Conservation (phyloP, 306 rosid species). For the Cyamopsis tetragonoloba region DNA sequence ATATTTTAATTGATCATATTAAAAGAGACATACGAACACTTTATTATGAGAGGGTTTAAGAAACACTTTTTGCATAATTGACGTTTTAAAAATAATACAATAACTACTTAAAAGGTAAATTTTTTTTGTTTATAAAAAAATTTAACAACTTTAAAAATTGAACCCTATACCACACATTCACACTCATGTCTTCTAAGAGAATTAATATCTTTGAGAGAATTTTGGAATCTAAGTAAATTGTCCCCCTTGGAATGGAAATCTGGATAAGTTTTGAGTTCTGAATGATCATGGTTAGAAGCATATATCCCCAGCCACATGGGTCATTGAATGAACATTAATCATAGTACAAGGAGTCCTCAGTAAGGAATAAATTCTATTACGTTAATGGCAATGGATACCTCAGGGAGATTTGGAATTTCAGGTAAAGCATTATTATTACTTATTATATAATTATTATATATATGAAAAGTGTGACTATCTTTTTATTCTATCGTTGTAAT, state of each 20-base stretch:
- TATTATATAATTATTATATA: too few relatives aligned
- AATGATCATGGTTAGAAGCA: constrained; percentile 16
- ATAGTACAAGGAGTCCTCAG: not conserved
- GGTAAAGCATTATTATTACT: not conserved
- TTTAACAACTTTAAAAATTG: too few relatives aligned
- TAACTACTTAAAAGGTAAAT: too few relatives aligned
- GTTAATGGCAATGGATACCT: not conserved
- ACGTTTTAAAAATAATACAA: too few relatives aligned
- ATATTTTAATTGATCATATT: too few relatives aligned
- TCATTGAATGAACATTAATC: constrained; percentile 10
- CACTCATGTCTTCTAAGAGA: too few relatives aligned
- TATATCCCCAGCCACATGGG: constrained; percentile 22
- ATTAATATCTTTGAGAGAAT: too few relatives aligned
- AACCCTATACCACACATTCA: too few relatives aligned
- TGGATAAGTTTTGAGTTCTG: not conserved
- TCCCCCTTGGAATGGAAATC: not conserved
- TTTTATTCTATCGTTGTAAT: not conserved
- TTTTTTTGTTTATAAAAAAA: too few relatives aligned
- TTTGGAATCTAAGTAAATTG: constrained; percentile 5
- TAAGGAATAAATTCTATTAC: constrained; percentile 13
- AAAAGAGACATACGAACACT: too few relatives aligned
- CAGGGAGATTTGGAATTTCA: not conserved
- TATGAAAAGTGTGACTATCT: not conserved
- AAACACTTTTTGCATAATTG: too few relatives aligned
- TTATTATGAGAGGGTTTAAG: too few relatives aligned